Base-by-base conservation (phyloP, 208 protist genomes). In the Histomonas meleagridis region DNA sequence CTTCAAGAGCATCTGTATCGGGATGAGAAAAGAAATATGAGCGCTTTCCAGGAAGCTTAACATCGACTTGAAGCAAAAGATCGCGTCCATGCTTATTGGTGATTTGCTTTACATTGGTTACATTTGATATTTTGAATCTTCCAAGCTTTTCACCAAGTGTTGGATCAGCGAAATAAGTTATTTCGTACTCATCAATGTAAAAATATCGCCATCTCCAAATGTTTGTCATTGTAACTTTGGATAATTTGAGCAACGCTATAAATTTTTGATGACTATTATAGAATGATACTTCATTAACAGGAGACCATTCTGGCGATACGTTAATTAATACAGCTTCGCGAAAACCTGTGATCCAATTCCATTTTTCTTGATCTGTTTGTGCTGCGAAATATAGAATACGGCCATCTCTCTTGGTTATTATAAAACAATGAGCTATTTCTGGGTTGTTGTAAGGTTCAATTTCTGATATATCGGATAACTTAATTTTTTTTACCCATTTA, bases 131-230 rank as follows among this genome's bases (percentile, higher is more conserved):
- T 5, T 18, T 23, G 40, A 79, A 79, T n/a, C n/a, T 21, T 4
- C 70, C 70, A 1, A 79, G 38, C 28, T 79, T 40, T 35, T 79
- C 70, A 28, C n/a, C 28, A 18, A 79, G n/a, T 18, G 40, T 51
- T 18, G 70, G 40, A 79, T 79, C 70, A 51, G 26, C 18, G 49
- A n/a, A 79, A 51, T 79, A 79, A 46, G 49, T 35, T 28, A 49
- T 40, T 10, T 46, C n/a, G n/a, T n/a, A 0, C 10, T 35, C 10
- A 48, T 23, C 28, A 51, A 79, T 49, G 28, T 46, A 23, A 23
- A 79, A 79, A 35, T 46, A 79, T 79, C 70, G 46, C 70, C 70
- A 79, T 79, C 70, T 79, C 70, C 70, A 79, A n/a, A 79, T 79
- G 21, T 40, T 40, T 9, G 70, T 79, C 14, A 35, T 46, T 1